Evolutionary conservation across 352 stramenopile species (phyloP).

Genomic region (Blastocystis sp.): DNA sequence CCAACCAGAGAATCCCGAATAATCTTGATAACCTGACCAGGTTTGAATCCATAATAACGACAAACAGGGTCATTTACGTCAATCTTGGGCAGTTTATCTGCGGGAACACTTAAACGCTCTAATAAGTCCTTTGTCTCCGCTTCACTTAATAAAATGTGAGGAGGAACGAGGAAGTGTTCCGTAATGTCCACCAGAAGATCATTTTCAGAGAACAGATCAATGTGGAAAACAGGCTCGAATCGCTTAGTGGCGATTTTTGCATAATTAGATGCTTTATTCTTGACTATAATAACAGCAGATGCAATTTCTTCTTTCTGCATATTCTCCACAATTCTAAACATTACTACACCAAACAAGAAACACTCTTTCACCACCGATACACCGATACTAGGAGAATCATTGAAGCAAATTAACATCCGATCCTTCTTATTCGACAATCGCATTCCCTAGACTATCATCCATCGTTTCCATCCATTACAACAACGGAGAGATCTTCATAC

Average conservation of each 20-base stretch:
- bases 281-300: conserved; percentile 45
- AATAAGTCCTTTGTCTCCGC: conserved; percentile 62
- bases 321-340: conserved; percentile 43
- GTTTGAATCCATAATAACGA: conserved; percentile 61
- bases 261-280: conserved; percentile 45
- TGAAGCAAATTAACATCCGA: conserved; percentile 19
- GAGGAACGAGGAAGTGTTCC: conserved; percentile 63
- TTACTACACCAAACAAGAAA: not conserved
- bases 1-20: conserved; percentile 38
- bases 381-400: conserved; percentile 9
- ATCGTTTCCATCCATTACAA: not conserved
- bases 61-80: conserved; percentile 47
- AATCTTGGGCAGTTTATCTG: conserved; percentile 56
- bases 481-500: conserved; percentile 54
- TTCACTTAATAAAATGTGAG: conserved; percentile 62
- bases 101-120: conserved; percentile 30
- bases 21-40: conserved; percentile 63
- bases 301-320: conserved; percentile 50
- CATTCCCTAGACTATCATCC: conserved; percentile 33
- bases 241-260: conserved; percentile 36
- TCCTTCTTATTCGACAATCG: conserved; percentile 44
- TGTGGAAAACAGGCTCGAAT: conserved; percentile 61
- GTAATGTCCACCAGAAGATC: conserved; percentile 64
- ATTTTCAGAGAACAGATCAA: conserved; percentile 62
- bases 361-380: conserved; percentile 39